These are phyloP conservation scores for Yamadazyma pseudoaaseri DNA, from an alignment of 1,139 yeast genomes.

Conservation along the genomic window DNA sequence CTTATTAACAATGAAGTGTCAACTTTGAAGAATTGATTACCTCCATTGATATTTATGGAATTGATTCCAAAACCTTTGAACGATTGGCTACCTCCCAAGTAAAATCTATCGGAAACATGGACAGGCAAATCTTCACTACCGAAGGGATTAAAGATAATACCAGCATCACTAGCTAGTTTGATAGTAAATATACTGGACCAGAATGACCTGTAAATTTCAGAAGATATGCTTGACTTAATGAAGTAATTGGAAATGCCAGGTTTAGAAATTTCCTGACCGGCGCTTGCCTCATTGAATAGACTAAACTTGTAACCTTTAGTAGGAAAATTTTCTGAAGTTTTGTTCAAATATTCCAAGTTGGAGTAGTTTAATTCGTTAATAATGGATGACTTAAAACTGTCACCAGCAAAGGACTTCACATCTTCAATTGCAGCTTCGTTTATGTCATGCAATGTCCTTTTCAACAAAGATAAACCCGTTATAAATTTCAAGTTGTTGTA, in stretches of 20 bases:
- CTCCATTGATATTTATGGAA: constrained; percentile 40
- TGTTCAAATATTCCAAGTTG: constrained; percentile 24
- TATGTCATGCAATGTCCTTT: constrained; percentile 41
- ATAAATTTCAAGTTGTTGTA: constrained; percentile 20
- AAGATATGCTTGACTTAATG: constrained; percentile 26
- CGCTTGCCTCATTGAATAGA: constrained; percentile 29
- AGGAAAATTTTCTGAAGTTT: constrained; percentile 31
- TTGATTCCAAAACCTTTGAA: constrained; percentile 42
- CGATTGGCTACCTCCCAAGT: constrained; percentile 43
- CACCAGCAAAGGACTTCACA: constrained; percentile 31
- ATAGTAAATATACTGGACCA: constrained; percentile 31
- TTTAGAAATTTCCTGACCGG: constrained; percentile 27
- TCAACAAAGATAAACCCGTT: constrained; percentile 43
- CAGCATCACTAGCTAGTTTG: constrained; percentile 24
- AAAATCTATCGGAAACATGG: constrained; percentile 48
- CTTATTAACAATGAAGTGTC: constrained; percentile 36
- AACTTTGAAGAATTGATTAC: constrained; percentile 36
- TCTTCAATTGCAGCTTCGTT: constrained; percentile 40
- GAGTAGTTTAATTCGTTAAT: constrained; percentile 25
- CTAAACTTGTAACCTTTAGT: constrained; percentile 23
- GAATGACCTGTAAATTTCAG: constrained; percentile 37
- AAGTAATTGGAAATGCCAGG: constrained; percentile 22
- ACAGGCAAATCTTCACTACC: constrained; percentile 23
- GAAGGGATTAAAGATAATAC: constrained; percentile 29
- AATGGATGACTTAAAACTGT: constrained; percentile 36